These are phyloP conservation scores for Camelina sativa DNA, from an alignment of 345 rosid species.

Conservation along the genomic window DNA sequence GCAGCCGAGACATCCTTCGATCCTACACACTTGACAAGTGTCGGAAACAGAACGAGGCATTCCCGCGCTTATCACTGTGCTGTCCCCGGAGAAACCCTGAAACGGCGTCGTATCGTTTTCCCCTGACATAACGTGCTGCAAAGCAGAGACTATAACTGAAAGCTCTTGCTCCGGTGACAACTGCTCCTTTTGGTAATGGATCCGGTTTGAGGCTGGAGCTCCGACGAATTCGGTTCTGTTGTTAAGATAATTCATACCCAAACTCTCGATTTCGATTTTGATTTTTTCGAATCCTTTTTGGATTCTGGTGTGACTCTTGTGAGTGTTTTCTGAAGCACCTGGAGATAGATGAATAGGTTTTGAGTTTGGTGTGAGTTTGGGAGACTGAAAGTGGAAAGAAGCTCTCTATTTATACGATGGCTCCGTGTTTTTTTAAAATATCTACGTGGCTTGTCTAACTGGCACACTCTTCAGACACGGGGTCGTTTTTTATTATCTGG, in stretches of 20 bases:
- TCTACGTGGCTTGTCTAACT: slow-evolving; percentile 33
- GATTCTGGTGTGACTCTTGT: background rate
- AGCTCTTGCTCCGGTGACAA: slow-evolving; percentile 65
- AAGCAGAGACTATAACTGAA: slow-evolving; percentile 65
- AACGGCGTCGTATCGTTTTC: slow-evolving; percentile 21
- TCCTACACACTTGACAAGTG: slow-evolving; percentile 67
- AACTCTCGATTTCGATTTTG: background rate
- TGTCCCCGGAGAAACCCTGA: background rate
- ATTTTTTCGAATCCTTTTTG: background rate
- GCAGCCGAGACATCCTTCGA: slow-evolving; percentile 80
- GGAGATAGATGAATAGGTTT: background rate
- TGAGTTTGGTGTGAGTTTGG: slow-evolving; percentile 12
- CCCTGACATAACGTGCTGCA: slow-evolving; percentile 44
- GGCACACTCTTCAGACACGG: slow-evolving; percentile 44
- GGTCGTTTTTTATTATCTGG: slow-evolving; percentile 1
- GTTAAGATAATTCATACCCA: slow-evolving; percentile 46
- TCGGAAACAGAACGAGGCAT: slow-evolving; percentile 50
- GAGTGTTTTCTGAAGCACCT: slow-evolving; percentile 1
- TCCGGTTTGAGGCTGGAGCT: slow-evolving; percentile 17
- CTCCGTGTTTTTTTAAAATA: slow-evolving; percentile 34
- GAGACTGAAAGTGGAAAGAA: slow-evolving; percentile 38
- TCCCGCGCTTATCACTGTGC: slow-evolving; percentile 46
- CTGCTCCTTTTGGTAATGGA: slow-evolving; percentile 39
- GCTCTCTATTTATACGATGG: slow-evolving; percentile 35
- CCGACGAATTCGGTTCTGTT: slow-evolving; percentile 41